phyloP scores from a whole-genome alignment of 306 rosid genomes.

The Malus domestica region ASM211411v1 NC_041795.1:36558001-36558500 shows the following conservation, averaged over 20 bases:
- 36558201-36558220: conserved; percentile 74
- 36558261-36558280: conserved; percentile 43
- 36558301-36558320: not conserved
- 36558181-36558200: conserved; percentile 91
- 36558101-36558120: not conserved
- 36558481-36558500: not conserved
- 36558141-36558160: not conserved
- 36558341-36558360: conserved; percentile 7
- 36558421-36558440: conserved; percentile 90
- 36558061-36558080: not conserved
- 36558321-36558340: conserved; percentile 10
- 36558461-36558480: too few relatives aligned
- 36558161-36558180: conserved; percentile 76
- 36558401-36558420: conserved; percentile 98
- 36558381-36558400: conserved; percentile 73
- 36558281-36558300: conserved; percentile 62
- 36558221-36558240: conserved; percentile 55
- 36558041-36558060: not conserved
- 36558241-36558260: conserved; percentile 66
- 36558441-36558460: conserved; percentile 87
- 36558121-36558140: not conserved
- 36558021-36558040: not conserved
- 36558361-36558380: conserved; percentile 2
- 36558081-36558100: not conserved
- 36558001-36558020: not conserved